Evolutionary conservation across 768 basidiomycete genomes (phyloP).

Genomic region (Mycena rosella): DNA sequence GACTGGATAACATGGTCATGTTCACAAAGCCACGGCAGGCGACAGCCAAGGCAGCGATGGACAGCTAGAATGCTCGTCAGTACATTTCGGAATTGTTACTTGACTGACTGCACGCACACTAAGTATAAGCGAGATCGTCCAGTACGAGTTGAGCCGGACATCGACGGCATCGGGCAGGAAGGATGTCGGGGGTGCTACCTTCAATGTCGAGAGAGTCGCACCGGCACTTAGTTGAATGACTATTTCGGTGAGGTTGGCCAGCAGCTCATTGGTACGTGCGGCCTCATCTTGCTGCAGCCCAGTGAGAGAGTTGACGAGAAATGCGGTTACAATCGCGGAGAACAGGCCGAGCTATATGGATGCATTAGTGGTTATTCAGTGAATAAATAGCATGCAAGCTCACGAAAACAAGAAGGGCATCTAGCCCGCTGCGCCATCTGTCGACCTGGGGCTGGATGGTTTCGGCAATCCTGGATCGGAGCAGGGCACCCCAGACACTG

Average conservation of each 20-base stretch:
- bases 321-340: conserved; percentile 2
- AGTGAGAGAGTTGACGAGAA: background rate
- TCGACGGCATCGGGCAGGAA: conserved; percentile 23
- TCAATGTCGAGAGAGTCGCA: background rate
- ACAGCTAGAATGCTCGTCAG: background rate
- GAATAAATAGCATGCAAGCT: background rate
- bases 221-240: conserved; percentile 17
- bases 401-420: conserved; percentile 8
- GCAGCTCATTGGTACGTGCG: conserved; percentile 44
- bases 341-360: background rate
- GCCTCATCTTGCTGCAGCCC: background rate
- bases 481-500: conserved; percentile 5
- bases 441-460: conserved; percentile 9
- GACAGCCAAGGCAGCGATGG: background rate
- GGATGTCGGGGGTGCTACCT: background rate
- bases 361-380: background rate
- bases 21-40: no score
- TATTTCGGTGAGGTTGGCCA: conserved; percentile 45
- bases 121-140: conserved; percentile 7
- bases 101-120: background rate
- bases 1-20: background rate
- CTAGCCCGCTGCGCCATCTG: background rate
- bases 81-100: background rate
- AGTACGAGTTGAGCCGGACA: conserved; percentile 30
- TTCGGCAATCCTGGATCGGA: background rate